phyloP scores from a whole-genome alignment of 768 basidiomycete genomes.

The Rubroboletus pulcherrimus region DNA sequence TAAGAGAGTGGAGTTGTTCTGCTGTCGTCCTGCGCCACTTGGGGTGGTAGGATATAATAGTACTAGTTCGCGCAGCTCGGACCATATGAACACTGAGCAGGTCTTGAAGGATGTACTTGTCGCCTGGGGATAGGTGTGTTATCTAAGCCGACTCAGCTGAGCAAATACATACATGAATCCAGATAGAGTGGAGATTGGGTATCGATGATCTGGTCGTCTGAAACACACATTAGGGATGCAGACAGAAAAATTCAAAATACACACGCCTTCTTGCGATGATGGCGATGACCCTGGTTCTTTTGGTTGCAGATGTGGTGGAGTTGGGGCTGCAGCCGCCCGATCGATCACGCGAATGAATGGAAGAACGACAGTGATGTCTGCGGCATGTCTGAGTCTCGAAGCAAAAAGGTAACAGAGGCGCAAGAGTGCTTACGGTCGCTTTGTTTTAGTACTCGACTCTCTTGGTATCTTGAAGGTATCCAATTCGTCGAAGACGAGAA shows the following conservation, averaged over 20 bases:
- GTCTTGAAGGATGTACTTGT: slow-evolving; percentile 35
- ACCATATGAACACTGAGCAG: slow-evolving; percentile 54
- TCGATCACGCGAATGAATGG: slow-evolving; percentile 46
- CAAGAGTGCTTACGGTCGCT: slow-evolving; percentile 51
- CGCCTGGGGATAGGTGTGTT: slow-evolving; percentile 10
- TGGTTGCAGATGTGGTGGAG: background rate
- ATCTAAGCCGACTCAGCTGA: background rate
- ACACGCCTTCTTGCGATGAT: slow-evolving; percentile 8
- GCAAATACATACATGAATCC: slow-evolving; percentile 26
- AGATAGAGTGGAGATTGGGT: slow-evolving; percentile 47
- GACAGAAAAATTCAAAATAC: background rate
- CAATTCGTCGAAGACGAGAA: slow-evolving; percentile 62
- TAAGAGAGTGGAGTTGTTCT: slow-evolving; percentile 25
- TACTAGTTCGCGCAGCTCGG: slow-evolving; percentile 23
- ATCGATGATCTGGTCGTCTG: slow-evolving; percentile 40
- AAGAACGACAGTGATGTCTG: slow-evolving; percentile 55
- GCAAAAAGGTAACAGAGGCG: slow-evolving; percentile 15
- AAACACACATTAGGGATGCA: background rate
- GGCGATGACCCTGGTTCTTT: background rate
- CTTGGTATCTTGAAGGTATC: slow-evolving; percentile 66
- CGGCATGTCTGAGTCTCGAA: background rate
- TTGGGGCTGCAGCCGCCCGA: background rate
- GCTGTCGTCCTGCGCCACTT: slow-evolving; percentile 20
- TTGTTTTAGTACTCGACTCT: slow-evolving; percentile 34
- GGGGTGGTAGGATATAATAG: slow-evolving; percentile 32